Percentiles rank a stretch among this genome's conserved stretches.
Evolutionary conservation across 106 monocot genomes (phyloP).

Genomic region (Acorus calamus): DNA sequence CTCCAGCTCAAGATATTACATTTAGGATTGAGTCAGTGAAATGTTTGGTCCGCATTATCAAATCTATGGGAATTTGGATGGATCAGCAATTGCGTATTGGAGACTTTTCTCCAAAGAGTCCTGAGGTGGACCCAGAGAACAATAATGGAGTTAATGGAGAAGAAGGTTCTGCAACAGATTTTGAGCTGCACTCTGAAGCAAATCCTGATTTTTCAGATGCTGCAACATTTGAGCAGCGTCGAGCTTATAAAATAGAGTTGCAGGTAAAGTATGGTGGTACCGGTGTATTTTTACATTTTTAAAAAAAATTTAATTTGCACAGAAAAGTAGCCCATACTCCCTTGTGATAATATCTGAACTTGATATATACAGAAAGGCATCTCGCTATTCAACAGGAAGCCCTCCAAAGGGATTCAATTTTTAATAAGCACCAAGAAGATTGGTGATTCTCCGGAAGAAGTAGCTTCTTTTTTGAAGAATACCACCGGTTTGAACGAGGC

Average conservation of each 20-base stretch:
- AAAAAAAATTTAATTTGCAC: not conserved
- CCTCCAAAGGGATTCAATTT: constrained; percentile 93
- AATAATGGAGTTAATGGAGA: constrained; percentile 41
- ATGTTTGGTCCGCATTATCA: constrained; percentile 71
- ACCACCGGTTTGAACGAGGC: constrained; percentile 75
- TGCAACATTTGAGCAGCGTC: constrained; percentile 74
- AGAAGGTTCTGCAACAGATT: constrained; percentile 52
- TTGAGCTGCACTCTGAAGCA: constrained; percentile 58
- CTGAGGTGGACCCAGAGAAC: constrained; percentile 52
- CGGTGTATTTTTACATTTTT: not conserved
- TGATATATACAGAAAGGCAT: constrained; percentile 87
- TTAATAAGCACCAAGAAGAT: constrained; percentile 77
- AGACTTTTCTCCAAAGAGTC: constrained; percentile 41
- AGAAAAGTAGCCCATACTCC: not conserved
- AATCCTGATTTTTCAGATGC: constrained; percentile 64
- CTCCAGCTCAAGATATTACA: constrained; percentile 67
- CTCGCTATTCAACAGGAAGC: constrained; percentile 90
- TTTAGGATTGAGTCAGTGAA: constrained; percentile 83
- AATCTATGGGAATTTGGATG: constrained; percentile 89
- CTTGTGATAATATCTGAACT: constrained; percentile 14
- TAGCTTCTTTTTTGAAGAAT: constrained; percentile 71
- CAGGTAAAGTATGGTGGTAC: constrained; percentile 35
- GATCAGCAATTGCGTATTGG: constrained; percentile 75
- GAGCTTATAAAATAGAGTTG: constrained; percentile 76
- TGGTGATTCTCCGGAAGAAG: constrained; percentile 72